Evolutionary conservation across 1,139 yeast species (phyloP), one percentile per base, ranked within the genome.

Genomic region (Saccharomyces hybrid): DNA sequence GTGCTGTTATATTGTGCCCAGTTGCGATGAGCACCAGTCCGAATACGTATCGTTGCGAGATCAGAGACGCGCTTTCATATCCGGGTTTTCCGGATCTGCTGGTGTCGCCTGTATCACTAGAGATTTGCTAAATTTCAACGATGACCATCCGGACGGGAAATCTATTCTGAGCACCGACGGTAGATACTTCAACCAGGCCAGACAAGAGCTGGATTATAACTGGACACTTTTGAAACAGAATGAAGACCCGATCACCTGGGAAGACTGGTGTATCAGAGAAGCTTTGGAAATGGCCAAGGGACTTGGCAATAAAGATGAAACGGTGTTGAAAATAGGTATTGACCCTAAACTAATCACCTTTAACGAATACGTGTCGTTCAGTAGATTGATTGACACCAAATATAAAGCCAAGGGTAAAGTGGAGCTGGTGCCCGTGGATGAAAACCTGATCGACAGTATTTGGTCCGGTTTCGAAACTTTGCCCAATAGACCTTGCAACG

Each of bases 131-230:
- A 73, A 73, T 56, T 73, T 74, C 59, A 74, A 73, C 59, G 58
- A 59, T 7, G 69, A 69, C n/a, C 59, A 61, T 13, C 73, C 72
- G 13, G 74, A 70, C 44, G 77, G 77, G 3, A 77, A 82, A 60
- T 93, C 96, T 32, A 86, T 86, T 4, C 77, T 95, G 62, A 84
- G 96, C 9, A 95, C 99, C 0, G 99, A 95, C 71, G 98, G 97
- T 9, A 79, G 99, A 61, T 95, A 95, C 72, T 95, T 90, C 70
- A 80, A 83, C 61, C 99, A 95, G 72, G 99, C 99, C 1, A 74
- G 81, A 28, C 82, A 86, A 66, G 96, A 95, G 72, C 78, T 95
- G 60, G 97, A 89, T 69, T 85, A 79, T 68, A 88, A 88, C 72
- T 95, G 99, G 99, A 70, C 77, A 11, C 76, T 95, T 59, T 77